These are phyloP conservation scores for Penicillium ucsense DNA, from an alignment of 495 filamentous ascomycete species.

Conservation along the genomic window DNA sequence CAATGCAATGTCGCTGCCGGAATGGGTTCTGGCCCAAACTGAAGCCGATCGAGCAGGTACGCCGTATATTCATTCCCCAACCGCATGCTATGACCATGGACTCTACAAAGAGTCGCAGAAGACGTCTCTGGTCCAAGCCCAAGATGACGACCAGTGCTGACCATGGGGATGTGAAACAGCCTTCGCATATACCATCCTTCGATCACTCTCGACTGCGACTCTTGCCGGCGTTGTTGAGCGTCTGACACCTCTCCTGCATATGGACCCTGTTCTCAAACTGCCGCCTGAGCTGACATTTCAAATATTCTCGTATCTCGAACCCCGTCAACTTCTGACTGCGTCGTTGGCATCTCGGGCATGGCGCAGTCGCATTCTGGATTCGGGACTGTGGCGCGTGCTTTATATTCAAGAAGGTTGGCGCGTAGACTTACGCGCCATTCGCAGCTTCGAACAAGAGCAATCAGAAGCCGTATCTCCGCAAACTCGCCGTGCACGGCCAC, in stretches of 20 bases:
- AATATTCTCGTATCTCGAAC: slow-evolving; percentile 76
- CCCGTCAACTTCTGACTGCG: slow-evolving; percentile 63
- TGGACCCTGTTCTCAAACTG: slow-evolving; percentile 78
- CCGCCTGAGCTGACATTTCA: slow-evolving; percentile 83
- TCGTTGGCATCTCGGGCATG: slow-evolving; percentile 71
- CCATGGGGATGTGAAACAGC: slow-evolving; percentile 20
- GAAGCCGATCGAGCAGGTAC: slow-evolving; percentile 48
- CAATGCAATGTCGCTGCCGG: slow-evolving; percentile 36
- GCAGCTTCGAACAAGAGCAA: slow-evolving; percentile 54
- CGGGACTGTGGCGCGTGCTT: slow-evolving; percentile 73
- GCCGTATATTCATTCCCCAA: slow-evolving; percentile 3
- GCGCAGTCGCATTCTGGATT: slow-evolving; percentile 72
- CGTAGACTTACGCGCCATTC: slow-evolving; percentile 55
- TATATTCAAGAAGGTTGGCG: slow-evolving; percentile 83
- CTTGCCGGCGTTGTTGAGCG: slow-evolving; percentile 70
- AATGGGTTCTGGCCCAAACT: slow-evolving; percentile 42
- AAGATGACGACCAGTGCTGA: slow-evolving; percentile 3
- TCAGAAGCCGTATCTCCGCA: slow-evolving; percentile 32
- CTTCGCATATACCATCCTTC: slow-evolving; percentile 48
- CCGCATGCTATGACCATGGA: no score
- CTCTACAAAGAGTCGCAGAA: no score
- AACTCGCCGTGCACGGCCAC: slow-evolving; percentile 34
- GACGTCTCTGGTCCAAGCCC: no score
- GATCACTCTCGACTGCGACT: slow-evolving; percentile 62
- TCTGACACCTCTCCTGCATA: slow-evolving; percentile 71